Evolutionary conservation across 441 rosid species (phyloP).

Genomic region (Adansonia rubrostipa): DNA sequence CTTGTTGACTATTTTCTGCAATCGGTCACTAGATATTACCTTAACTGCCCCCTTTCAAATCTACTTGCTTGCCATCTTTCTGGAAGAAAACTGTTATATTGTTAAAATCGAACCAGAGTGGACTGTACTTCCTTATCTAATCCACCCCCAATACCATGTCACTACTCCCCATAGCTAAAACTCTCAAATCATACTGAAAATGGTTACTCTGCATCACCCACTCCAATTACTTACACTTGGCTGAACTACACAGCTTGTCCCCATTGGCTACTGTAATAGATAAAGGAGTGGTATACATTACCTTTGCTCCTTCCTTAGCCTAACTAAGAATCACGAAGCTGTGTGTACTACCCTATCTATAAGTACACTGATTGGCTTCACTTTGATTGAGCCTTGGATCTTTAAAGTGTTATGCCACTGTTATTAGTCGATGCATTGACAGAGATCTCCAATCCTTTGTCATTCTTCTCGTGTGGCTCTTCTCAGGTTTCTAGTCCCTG

Average conservation of each 20-base stretch:
- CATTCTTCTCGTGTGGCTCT: no score
- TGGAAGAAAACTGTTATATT: not conserved
- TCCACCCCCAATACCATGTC: not conserved
- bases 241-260: not conserved
- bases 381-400: not conserved
- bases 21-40: no score
- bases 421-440: not conserved
- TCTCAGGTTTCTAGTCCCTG: no score
- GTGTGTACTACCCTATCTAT: not conserved
- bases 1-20: no score
- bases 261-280: not conserved
- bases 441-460: not conserved
- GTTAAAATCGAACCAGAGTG: not conserved
- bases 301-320: not conserved
- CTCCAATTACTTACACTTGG: not conserved
- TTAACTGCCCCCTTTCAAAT: no score
- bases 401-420: not conserved
- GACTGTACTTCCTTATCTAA: not conserved
- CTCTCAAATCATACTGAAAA: constrained; percentile 38
- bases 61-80: no score
- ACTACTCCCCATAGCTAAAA: not conserved
- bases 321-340: not conserved
- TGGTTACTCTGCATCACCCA: constrained; percentile 60
- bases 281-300: not conserved
- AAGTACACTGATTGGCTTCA: not conserved